Evolutionary conservation across 1,139 yeast species (phyloP), one percentile per base, ranked within the genome.

Genomic region (Yamadazyma oceani): DNA sequence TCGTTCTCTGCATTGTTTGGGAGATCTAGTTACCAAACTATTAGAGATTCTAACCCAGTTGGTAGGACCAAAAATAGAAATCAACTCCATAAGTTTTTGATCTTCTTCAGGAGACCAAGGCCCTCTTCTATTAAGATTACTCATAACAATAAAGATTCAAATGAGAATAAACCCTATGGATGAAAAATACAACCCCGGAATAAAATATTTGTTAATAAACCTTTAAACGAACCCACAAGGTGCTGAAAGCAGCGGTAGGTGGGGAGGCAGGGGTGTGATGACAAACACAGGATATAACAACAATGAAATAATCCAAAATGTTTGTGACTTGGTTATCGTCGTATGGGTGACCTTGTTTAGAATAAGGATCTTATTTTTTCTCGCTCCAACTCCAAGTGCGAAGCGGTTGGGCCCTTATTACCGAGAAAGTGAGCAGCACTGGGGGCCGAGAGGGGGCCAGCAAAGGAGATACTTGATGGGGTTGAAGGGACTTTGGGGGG

Each of bases 41-140:
- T 81, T 84, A 16, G 95, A 80, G 25, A 88, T 87, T 41, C 88
- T 73, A 10, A 88, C 96, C 96, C 97, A 89, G 58, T 87, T 87
- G 36, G 88, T 75, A 8, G 95, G 90, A n/a, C 95, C 95, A 59
- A 78, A 84, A 34, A 78, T 62, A 34, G 77, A 69, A 31, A 88
- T 86, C 32, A 87, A 69, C 28, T 83, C 85, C 55, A 88, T 63
- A 35, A 88, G 72, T 49, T 77, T 75, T 45, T 75, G 78, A 59
- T 88, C 96, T 57, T 88, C 97, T 31, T 82, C 82, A 1, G 89
- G 84, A 8, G 94, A 79, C 97, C 97, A 88, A 1, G 96, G 95
- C 1, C 97, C 96, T 41, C 92, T 64, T 45, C 79, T 55, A 13
- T 51, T 34, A 9, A 34, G 16, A 26, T 35, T 36, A 33, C 38